Evolutionary conservation across 352 stramenopile species (phyloP).

Genomic region (Globisporangium okanoganense): DNA sequence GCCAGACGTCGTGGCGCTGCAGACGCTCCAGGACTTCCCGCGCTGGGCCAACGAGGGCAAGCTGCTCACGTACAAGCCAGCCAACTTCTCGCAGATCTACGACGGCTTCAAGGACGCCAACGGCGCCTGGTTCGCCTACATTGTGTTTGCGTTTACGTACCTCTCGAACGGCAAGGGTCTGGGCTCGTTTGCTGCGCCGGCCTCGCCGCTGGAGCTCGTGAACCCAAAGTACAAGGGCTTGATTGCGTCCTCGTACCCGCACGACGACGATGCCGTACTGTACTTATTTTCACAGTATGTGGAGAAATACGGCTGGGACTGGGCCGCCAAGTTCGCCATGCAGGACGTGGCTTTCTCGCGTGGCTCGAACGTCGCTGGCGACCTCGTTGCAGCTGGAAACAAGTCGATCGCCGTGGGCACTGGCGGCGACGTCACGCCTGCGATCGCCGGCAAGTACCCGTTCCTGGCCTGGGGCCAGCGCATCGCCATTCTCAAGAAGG

Average conservation of each 20-base stretch:
- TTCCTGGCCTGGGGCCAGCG: slow-evolving; percentile 45
- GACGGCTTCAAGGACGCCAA: slow-evolving; percentile 29
- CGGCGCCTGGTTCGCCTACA: slow-evolving; percentile 35
- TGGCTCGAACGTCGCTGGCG: slow-evolving; percentile 26
- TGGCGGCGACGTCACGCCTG: not conserved
- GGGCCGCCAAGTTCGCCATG: slow-evolving; percentile 33
- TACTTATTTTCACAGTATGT: slow-evolving; percentile 46
- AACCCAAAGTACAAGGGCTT: slow-evolving; percentile 29
- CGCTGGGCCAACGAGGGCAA: slow-evolving; percentile 39
- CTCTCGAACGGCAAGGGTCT: slow-evolving; percentile 27
- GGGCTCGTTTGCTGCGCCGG: slow-evolving; percentile 7
- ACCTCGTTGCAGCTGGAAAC: slow-evolving; percentile 21
- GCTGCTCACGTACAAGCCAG: slow-evolving; percentile 49
- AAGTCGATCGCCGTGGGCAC: slow-evolving; percentile 30
- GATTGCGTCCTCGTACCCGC: slow-evolving; percentile 44
- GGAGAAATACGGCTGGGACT: slow-evolving; percentile 53
- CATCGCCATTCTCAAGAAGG: slow-evolving; percentile 55
- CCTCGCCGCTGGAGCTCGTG: slow-evolving; percentile 24
- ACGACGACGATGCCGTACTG: slow-evolving; percentile 46
- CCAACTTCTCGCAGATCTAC: slow-evolving; percentile 51
- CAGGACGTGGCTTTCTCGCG: slow-evolving; percentile 35
- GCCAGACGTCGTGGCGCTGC: slow-evolving; percentile 36
- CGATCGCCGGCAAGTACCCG: slow-evolving; percentile 4
- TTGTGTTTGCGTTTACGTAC: slow-evolving; percentile 40
- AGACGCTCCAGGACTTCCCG: slow-evolving; percentile 54